Conservation (phyloP, 1,139 yeast genomes). For the Sugiyamaella neomexicana region DNA sequence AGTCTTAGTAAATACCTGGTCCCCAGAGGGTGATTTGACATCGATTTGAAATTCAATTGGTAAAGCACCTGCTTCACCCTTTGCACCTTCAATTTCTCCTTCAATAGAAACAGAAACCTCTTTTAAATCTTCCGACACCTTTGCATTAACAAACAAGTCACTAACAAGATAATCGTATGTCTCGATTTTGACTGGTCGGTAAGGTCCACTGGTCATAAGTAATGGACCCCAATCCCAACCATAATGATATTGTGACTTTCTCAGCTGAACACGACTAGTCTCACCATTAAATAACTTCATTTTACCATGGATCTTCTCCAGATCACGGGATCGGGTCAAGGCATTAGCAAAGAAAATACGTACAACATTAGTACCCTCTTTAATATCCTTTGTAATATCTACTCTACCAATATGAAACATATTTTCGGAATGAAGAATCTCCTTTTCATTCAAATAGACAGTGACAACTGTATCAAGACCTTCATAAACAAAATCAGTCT, state of each 20-base stretch:
- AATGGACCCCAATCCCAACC: slow-evolving; percentile 65
- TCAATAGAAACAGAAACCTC: slow-evolving; percentile 25
- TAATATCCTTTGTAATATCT: slow-evolving; percentile 27
- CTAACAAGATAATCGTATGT: slow-evolving; percentile 32
- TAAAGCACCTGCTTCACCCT: slow-evolving; percentile 10
- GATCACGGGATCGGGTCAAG: slow-evolving; percentile 22
- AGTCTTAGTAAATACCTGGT: slow-evolving; percentile 12
- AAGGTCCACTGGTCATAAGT: slow-evolving; percentile 51
- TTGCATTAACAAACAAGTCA: slow-evolving; percentile 24
- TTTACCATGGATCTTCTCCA: slow-evolving; percentile 32
- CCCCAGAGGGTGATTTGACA: slow-evolving; percentile 24
- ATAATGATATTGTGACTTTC: slow-evolving; percentile 57
- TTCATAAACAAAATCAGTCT: slow-evolving; percentile 42
- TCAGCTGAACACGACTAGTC: slow-evolving; percentile 44
- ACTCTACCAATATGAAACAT: slow-evolving; percentile 43
- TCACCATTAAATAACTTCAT: slow-evolving; percentile 46
- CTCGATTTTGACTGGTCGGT: slow-evolving; percentile 44
- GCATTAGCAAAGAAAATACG: slow-evolving; percentile 39
- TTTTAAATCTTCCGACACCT: slow-evolving; percentile 5
- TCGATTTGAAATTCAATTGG: slow-evolving; percentile 23
- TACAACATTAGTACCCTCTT: slow-evolving; percentile 32
- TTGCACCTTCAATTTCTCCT: slow-evolving; percentile 17
- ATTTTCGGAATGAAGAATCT: slow-evolving; percentile 42
- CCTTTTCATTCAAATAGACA: slow-evolving; percentile 42
- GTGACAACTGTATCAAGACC: slow-evolving; percentile 51